Base-by-base conservation (phyloP, 495 filamentous ascomycete genomes). In the Umbilicaria muhlenbergii region DNA sequence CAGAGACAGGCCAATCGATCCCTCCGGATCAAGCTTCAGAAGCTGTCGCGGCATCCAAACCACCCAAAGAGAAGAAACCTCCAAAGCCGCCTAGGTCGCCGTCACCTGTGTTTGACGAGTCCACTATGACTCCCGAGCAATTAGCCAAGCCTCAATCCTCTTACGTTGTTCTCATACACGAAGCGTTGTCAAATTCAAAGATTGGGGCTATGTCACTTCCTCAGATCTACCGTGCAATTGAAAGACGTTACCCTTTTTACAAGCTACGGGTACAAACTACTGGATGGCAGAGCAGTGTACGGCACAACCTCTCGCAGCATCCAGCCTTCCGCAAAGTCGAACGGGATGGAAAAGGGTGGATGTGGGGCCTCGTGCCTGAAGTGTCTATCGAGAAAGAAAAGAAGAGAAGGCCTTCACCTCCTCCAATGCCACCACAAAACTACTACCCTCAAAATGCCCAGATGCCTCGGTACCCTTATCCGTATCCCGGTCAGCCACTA, bases 231-330 rank as follows among this genome's bases (percentile, higher is more conserved):
- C 80, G 83, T 50, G 75, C 81, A 19, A 83, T 98, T 47, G 80
- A 85, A 61, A 64, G 79, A 53, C 83, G 81, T 52, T 94, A 92
- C 53, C 92, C 91, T 0, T 94, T 76, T 60, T 98, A 84, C 61
- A 84, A 83, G 47, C 83, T 95, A 60, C 75, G 74, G 43, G 77
- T 78, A 24, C 62, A 68, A 51, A 67, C 69, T 34, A 89, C 86
- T 5, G 91, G 91, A 12, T 98, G 91, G 91, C 89, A 95, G 55
- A 94, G 87, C 50, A 94, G 86, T 63, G 86, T 98, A 16, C 80
- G 91, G 4, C 91, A 98, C 60, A 98, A 98, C 47, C 71, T 98
- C 19, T 83, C 86, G 32, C 86, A 91, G 43, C 83, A 93, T 54
- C 71, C 78, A 39, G 79, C 86, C 17, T 98, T 98, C 59, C 71